Conservation (phyloP, 2,329 filamentous ascomycete genomes). For the Colletotrichum lupini region DNA sequence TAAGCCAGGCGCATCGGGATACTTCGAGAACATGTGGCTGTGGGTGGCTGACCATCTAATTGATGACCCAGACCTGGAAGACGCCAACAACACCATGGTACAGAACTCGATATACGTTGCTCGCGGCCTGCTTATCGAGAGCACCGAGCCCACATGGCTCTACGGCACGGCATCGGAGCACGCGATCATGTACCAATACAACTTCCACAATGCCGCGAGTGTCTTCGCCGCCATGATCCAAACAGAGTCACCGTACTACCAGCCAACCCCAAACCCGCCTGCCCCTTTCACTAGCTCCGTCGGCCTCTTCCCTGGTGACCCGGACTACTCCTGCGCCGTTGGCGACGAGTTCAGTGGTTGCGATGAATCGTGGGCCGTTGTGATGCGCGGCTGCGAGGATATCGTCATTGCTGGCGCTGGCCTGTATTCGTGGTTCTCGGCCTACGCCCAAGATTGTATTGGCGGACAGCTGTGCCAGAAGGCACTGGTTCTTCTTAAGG, state of each 20-base stretch:
- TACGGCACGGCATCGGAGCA: constrained; percentile 63
- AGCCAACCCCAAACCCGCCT: constrained; percentile 47
- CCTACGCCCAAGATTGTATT: constrained; percentile 38
- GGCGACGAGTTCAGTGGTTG: constrained; percentile 34
- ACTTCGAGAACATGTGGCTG: constrained; percentile 68
- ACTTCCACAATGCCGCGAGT: constrained; percentile 58
- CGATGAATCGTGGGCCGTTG: constrained; percentile 40
- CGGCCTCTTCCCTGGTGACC: constrained; percentile 30
- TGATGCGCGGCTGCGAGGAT: constrained; percentile 31
- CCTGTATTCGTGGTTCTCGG: constrained; percentile 41
- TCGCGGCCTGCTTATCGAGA: constrained; percentile 50
- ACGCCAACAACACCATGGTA: constrained; percentile 68
- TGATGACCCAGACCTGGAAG: constrained; percentile 42
- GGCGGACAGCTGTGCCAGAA: constrained; percentile 39
- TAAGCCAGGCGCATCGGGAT: constrained; percentile 58
- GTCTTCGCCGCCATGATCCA: constrained; percentile 72
- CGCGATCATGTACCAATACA: constrained; percentile 62
- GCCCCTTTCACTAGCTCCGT: constrained; percentile 35
- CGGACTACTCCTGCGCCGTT: constrained; percentile 32
- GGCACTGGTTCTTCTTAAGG: constrained; percentile 35
- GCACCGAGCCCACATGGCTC: constrained; percentile 45
- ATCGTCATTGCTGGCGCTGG: constrained; percentile 41
- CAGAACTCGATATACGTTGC: constrained; percentile 48
- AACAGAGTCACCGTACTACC: constrained; percentile 74
- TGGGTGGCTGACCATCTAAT: constrained; percentile 76